A percentile compares a stretch with the other conserved stretches of the same genome.
phyloP scores from a whole-genome alignment of 2,329 filamentous ascomycete species.

The Aspergillus pseudonomiae region DNA sequence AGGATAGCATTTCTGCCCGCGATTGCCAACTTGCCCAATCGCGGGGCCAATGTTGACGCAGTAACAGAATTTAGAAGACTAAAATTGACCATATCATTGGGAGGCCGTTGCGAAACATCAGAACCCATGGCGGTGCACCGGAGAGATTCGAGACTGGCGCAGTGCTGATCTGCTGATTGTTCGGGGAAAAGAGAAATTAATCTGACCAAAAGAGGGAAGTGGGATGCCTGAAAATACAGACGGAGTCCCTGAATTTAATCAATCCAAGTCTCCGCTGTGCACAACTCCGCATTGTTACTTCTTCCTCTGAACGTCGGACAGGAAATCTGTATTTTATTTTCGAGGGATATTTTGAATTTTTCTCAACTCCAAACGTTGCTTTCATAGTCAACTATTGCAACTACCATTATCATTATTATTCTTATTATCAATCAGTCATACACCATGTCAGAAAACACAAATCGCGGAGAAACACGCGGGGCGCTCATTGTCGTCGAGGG shows the following conservation, averaged over 20 bases:
- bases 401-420: not conserved
- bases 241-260: not conserved
- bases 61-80: constrained; percentile 35
- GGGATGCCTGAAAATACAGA: constrained; percentile 7
- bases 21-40: constrained; percentile 69
- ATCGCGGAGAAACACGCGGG: constrained; percentile 54
- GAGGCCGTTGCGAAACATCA: constrained; percentile 22
- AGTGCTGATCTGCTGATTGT: constrained; percentile 11
- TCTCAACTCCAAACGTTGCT: no score
- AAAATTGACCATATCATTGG: constrained; percentile 43
- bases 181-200: constrained; percentile 21
- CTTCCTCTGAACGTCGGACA: no score
- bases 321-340: no score
- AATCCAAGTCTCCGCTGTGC: not conserved
- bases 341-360: no score
- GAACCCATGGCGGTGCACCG: constrained; percentile 31
- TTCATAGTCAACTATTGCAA: no score
- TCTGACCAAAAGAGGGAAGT: not conserved
- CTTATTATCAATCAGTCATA: not conserved
- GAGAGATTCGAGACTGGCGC: constrained; percentile 3
- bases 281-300: not conserved
- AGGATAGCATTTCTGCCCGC: constrained; percentile 66
- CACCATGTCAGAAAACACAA: constrained; percentile 19
- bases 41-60: constrained; percentile 51
- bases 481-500: constrained; percentile 85